Base-by-base conservation (phyloP, 2,329 filamentous ascomycete genomes). In the Ceratocystis cacaofunesta region DNA sequence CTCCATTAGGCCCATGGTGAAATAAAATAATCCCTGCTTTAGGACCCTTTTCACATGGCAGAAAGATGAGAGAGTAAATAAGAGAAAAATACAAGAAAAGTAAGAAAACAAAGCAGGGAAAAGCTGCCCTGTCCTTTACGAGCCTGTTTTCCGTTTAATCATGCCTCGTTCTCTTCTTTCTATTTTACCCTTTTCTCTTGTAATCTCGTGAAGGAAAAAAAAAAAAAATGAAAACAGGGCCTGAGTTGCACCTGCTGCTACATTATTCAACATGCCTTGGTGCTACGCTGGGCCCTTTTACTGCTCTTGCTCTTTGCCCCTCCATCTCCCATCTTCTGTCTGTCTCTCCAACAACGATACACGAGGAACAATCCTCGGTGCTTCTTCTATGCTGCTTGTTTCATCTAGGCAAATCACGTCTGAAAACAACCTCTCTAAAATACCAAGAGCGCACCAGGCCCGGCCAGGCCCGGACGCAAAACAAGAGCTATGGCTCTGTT, bases 41-140 rank as follows among this genome's bases (percentile, higher is more conserved):
- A 58, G 17, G 55, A 19, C 55, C 55, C 55, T 58, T 58, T 58
- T 58, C 55, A 58, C 55, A 58, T 58, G 55, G 55, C 17, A 58
- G 36, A 58, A 7, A n/a, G 25, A 30, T 8, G 55, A 30, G 15
- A 61, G 58, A 43, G 22, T n/a, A 17, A 61, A 25, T 6, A 25
- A 43, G 12, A 61, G 41, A 43, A 41, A 61, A 61, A 44, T n/a
- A 50, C 8, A 62, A 22, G 10, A 5, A 50, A 15, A 52, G 15
- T 25, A 52, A 22, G 8, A 28, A 52, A 52, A 28, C 17, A 52
- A 52, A 19, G 12, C 10, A 41, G 36, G 36, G 10, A 15, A 41
- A 41, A 15, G 36, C 36, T 15, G 30, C 30, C 30, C 6, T 1
- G 30, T 32, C 30, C 30, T 41, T 41, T 41, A 41, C 10, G 30